A percentile compares a stretch with the other conserved stretches of the same genome.
Conservation (phyloP, 176 grass and related monocot genomes). For the Zoysia pacifica region DNA sequence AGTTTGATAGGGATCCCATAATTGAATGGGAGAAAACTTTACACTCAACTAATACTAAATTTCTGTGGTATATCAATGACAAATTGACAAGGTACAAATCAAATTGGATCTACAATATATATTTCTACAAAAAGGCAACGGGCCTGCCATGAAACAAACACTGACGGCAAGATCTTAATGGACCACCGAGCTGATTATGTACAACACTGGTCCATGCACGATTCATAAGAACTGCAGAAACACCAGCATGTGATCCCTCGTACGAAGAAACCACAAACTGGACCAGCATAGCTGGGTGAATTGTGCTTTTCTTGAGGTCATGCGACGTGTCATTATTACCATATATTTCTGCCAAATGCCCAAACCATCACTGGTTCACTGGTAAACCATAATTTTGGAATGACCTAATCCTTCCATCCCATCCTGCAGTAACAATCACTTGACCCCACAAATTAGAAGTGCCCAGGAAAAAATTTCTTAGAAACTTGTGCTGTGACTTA, state of each 20-base stretch:
- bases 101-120: slow-evolving; percentile 52
- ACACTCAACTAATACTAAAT: slow-evolving; percentile 41
- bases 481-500: not conserved
- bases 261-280: slow-evolving; percentile 54
- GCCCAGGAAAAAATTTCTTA: slow-evolving; percentile 56
- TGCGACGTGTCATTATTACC: slow-evolving; percentile 35
- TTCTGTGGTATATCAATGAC: slow-evolving; percentile 42
- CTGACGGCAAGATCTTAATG: slow-evolving; percentile 48
- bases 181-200: slow-evolving; percentile 63
- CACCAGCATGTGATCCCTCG: slow-evolving; percentile 70
- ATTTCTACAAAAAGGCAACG: slow-evolving; percentile 60
- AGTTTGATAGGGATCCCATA: slow-evolving; percentile 23
- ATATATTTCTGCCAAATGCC: slow-evolving; percentile 30
- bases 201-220: slow-evolving; percentile 53
- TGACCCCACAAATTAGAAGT: slow-evolving; percentile 76
- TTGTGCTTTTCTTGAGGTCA: slow-evolving; percentile 45
- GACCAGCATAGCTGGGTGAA: slow-evolving; percentile 48
- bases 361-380: slow-evolving; percentile 49
- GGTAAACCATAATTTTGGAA: slow-evolving; percentile 90
- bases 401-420: slow-evolving; percentile 72
- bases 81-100: slow-evolving; percentile 26
- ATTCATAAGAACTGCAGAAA: slow-evolving; percentile 47
- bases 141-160: slow-evolving; percentile 55
- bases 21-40: slow-evolving; percentile 38
- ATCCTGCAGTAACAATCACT: slow-evolving; percentile 85